Conservation (phyloP, 2,329 filamentous ascomycete species). For the Stagonosporopsis tanaceti region DNA sequence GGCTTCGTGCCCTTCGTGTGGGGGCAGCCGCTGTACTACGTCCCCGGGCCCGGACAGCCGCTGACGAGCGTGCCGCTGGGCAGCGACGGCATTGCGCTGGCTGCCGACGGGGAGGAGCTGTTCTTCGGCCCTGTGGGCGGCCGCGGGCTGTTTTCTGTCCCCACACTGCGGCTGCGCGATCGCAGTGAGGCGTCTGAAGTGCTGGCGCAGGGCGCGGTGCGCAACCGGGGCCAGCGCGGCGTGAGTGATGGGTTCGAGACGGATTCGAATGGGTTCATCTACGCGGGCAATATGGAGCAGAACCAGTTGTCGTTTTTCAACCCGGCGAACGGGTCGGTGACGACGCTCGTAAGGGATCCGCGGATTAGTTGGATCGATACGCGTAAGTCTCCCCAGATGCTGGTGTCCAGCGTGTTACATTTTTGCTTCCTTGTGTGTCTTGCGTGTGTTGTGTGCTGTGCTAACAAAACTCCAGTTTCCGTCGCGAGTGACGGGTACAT, state of each 20-base stretch:
- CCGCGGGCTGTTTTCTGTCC: constrained; percentile 56
- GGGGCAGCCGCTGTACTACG: constrained; percentile 58
- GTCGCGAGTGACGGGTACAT: constrained; percentile 58
- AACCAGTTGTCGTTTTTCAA: constrained; percentile 53
- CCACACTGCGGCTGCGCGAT: constrained; percentile 55
- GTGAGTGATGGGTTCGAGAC: constrained; percentile 62
- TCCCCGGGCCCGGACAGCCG: constrained; percentile 45
- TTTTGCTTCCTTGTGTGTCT: too few species aligned
- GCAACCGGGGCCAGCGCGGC: constrained; percentile 57
- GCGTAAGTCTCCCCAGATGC: constrained; percentile 27
- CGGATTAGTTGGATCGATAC: constrained; percentile 62
- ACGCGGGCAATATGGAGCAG: constrained; percentile 60
- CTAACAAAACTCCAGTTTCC: constrained; percentile 36
- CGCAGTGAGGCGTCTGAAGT: constrained; percentile 52
- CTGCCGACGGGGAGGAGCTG: constrained; percentile 57
- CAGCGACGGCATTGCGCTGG: constrained; percentile 61
- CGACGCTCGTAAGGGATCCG: constrained; percentile 56
- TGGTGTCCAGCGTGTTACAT: too few species aligned
- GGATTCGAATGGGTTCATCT: constrained; percentile 59
- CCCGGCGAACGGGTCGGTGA: constrained; percentile 54
- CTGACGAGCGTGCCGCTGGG: constrained; percentile 55
- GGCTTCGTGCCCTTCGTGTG: constrained; percentile 60
- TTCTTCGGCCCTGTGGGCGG: constrained; percentile 57
- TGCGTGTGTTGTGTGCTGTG: neutral
- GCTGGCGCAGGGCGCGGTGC: constrained; percentile 53